Base-by-base conservation (phyloP, 495 filamentous ascomycete genomes). In the Penicillium herquei region DNA sequence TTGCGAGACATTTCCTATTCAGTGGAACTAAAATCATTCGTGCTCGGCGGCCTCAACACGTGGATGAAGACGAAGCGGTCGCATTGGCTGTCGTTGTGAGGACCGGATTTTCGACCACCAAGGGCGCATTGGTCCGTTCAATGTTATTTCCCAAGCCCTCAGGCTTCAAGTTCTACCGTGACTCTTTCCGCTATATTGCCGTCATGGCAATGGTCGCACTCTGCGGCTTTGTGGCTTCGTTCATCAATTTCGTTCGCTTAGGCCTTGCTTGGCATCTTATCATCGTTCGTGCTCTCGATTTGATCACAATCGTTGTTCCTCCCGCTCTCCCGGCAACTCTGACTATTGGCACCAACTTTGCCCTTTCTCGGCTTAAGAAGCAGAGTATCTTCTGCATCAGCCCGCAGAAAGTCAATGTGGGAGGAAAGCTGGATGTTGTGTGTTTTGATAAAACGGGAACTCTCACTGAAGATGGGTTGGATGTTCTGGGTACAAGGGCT, bases 381-480 rank as follows among this genome's bases (percentile, higher is more conserved):
- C 90, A 94, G 62, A 78, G 88, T 26, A 97, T 99, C 42, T 99
- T 95, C 61, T 99, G 95, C 68, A 99, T 97, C 56, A 97, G 92
- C 61, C 95, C 95, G 1, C 95, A 99, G 65, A 83, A 86, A 57
- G 92, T 99, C 39, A 98, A 98, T 63, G 90, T 99, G 26, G 93
- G 89, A 13, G 95, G 95, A 6, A 98, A 97, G 67, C 76, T 99
- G 7, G 94, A 99, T 71, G 79, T 97, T 32, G 84, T 99, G 63
- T 98, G 94, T 72, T 99, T 99, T 59, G 95, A 99, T 71, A 99
- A 99, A 68, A 99, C 95, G 3, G 95, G 95, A 16, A 99, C 95
- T 12, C 77, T 99, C 18, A 99, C 95, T 2, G 95, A 98, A 70
- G 95, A 99, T 69, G 95, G 95, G 0, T 77, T 99, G 44, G 95